Evolutionary conservation across 2,329 filamentous ascomycete genomes (phyloP).

Genomic region (Dactylellina haptotyla): DNA sequence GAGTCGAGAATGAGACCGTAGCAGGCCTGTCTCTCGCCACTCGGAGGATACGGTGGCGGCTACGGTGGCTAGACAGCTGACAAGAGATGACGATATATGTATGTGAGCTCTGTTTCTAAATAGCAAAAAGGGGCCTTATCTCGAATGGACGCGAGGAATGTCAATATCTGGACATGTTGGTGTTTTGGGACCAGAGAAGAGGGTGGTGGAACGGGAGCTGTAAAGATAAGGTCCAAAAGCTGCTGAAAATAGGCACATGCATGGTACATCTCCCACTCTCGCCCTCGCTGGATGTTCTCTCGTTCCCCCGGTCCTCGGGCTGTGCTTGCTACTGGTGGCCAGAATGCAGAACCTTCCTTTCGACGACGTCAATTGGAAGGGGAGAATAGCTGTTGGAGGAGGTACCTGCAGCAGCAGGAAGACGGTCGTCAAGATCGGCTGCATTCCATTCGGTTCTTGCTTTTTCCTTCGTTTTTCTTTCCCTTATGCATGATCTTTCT

Average conservation of each 20-base stretch:
- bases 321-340: background rate
- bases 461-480: slow-evolving; percentile 26
- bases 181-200: background rate
- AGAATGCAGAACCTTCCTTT: background rate
- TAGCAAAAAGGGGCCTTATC: background rate
- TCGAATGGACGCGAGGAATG: slow-evolving; percentile 11
- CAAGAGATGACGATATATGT: slow-evolving; percentile 14
- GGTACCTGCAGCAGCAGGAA: slow-evolving; percentile 43
- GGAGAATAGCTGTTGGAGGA: background rate
- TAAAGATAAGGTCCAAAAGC: slow-evolving; percentile 25
- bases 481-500: background rate
- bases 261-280: background rate
- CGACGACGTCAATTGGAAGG: slow-evolving; percentile 3
- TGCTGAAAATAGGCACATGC: slow-evolving; percentile 39
- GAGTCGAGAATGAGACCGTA: slow-evolving; percentile 3
- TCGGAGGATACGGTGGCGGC: background rate
- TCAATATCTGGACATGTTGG: slow-evolving; percentile 5
- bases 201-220: background rate
- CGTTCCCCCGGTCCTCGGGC: background rate
- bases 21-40: slow-evolving; percentile 6
- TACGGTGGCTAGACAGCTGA: slow-evolving; percentile 28
- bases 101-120: background rate
- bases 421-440: slow-evolving; percentile 18
- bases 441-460: slow-evolving; percentile 27
- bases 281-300: background rate